Evolutionary conservation across 1,284 basidiomycete genomes (phyloP), one percentile per base, ranked within the genome.

Genomic region (Leccinum pachyderme): DNA sequence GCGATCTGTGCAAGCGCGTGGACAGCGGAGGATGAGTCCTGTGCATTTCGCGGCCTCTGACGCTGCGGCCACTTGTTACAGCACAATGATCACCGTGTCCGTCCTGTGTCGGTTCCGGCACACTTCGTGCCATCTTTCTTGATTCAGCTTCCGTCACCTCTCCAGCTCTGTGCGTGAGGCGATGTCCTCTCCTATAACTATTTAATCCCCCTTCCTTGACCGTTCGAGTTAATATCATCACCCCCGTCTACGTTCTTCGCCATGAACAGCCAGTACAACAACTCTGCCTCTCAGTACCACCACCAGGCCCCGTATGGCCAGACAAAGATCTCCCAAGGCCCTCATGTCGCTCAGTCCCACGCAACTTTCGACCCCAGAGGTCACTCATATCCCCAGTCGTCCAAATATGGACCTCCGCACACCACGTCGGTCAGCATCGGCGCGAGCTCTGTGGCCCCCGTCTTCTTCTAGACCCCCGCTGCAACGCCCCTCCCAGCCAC

Each of bases 401-500:
- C 72, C 55, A 73, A 75, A 48, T 62, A 75, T 60, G 67, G 66
- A 12, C 31, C 72, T 28, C 69, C 74, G 25, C 70, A 73, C 53
- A 72, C 70, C 28, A 72, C 73, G 18, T 18, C 18, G n/a, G 74
- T 82, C 50, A 75, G 73, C 51, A 74, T 73, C 22, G 72, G 73
- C 43, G 78, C 79, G 45, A 71, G 75, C 43, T 65, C 73, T 27
- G 75, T 71, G 24, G 80, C 74, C 43, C 72, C 80, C 41, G 73
- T 78, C 44, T 81, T 82, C 71, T 82, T 82, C 70, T 83, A 62
- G 72, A n/a, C 5, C 29, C 24, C 43, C 24, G 27, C 47, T 52
- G 47, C 46, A 15, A 11, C 41, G 18, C 15, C 32, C 24, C 35
- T 35, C 15, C 33, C 33, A 31, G 29, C 29, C 29, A 18, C 11